Evolutionary conservation across 2,329 filamentous ascomycete species (phyloP).

Genomic region (Pseudogymnoascus sp.): DNA sequence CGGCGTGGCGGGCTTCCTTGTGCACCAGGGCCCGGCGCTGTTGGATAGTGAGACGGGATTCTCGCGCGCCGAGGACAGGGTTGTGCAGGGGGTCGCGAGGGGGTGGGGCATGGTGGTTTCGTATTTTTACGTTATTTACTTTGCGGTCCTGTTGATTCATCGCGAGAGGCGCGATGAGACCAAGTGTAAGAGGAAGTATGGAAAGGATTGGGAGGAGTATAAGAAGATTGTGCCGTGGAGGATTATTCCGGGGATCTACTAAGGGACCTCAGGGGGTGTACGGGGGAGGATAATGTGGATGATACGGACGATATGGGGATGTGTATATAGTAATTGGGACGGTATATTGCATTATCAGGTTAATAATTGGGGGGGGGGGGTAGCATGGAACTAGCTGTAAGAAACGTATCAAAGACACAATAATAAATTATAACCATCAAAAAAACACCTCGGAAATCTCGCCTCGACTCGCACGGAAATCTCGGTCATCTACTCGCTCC

Average conservation of each 20-base stretch:
- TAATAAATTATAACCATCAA: background rate
- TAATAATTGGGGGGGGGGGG: background rate
- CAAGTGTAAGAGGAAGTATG: constrained; percentile 87
- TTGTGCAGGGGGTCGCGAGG: constrained; percentile 54
- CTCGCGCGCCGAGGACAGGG: constrained; percentile 31
- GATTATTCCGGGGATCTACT: constrained; percentile 84
- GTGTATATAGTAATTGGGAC: background rate
- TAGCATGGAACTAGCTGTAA: background rate
- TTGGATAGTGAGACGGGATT: constrained; percentile 48
- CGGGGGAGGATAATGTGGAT: background rate
- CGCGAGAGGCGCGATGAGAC: constrained; percentile 81
- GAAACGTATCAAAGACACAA: background rate
- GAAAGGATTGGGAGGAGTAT: constrained; percentile 85
- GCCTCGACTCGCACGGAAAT: too few species aligned
- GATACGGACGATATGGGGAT: background rate
- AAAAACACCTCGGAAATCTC: background rate
- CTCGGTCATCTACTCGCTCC: background rate
- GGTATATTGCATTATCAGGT: background rate
- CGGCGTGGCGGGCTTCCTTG: constrained; percentile 71
- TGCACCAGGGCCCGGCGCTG: constrained; percentile 41
- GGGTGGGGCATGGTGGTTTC: constrained; percentile 84
- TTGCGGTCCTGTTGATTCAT: constrained; percentile 77
- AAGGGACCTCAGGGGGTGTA: background rate
- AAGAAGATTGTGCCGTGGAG: constrained; percentile 71
- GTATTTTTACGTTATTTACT: constrained; percentile 93